phyloP scores from a whole-genome alignment of 305 asterid species.

The Fraxinus floribunda region DNA sequence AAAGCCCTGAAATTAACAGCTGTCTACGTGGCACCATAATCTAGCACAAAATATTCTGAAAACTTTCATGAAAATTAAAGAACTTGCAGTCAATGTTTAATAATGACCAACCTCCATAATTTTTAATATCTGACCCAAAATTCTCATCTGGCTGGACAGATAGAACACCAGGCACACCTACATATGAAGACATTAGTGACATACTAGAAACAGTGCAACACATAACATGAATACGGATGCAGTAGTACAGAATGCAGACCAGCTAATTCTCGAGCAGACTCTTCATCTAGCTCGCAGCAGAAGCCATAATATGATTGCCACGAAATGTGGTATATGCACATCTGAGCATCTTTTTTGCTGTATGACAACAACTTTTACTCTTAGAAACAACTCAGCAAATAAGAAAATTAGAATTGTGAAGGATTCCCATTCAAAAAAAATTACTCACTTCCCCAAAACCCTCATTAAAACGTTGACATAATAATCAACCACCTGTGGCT shows the following conservation, averaged over 20 bases:
- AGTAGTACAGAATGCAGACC: slow-evolving; percentile 42
- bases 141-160: slow-evolving; percentile 67
- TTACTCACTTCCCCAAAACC: slow-evolving; percentile 77
- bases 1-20: background rate
- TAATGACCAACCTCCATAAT: slow-evolving; percentile 62
- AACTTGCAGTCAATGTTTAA: background rate
- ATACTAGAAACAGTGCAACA: background rate
- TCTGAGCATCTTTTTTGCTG: slow-evolving; percentile 85
- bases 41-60: background rate
- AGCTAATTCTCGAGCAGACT: slow-evolving; percentile 66
- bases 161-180: slow-evolving; percentile 74
- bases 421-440: slow-evolving; percentile 9
- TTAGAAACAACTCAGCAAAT: slow-evolving; percentile 16
- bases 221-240: slow-evolving; percentile 5
- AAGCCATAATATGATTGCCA: slow-evolving; percentile 75
- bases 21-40: background rate
- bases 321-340: slow-evolving; percentile 81
- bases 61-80: background rate
- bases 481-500: slow-evolving; percentile 72
- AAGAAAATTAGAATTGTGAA: background rate
- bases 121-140: slow-evolving; percentile 59
- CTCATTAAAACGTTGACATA: slow-evolving; percentile 62
- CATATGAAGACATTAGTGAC: slow-evolving; percentile 20
- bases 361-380: slow-evolving; percentile 22
- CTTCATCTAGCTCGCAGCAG: slow-evolving; percentile 79